Evolutionary conservation across 768 basidiomycete species (phyloP), one percentile per base, ranked within the genome.

Genomic region (Lenzites betulinus): DNA sequence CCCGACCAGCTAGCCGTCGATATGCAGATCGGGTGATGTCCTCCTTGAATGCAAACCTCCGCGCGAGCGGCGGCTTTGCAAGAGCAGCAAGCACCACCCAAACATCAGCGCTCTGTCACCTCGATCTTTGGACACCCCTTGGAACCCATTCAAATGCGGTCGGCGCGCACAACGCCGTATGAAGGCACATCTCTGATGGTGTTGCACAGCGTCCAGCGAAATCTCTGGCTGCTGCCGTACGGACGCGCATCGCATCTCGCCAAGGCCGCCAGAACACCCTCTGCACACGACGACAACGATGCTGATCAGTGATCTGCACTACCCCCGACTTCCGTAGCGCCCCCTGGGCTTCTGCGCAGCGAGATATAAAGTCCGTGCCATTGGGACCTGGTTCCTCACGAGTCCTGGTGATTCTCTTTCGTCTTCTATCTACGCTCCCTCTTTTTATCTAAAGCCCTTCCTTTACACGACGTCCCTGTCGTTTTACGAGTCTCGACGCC

Each of bases 391-490:
- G 36, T 41, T 22, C 51, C 59, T 41, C 46, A 49, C 51, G 59
- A 51, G 59, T 60, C 59, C 59, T 60, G 59, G 59, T 60, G 59
- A 60, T 60, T 60, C 59, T 51, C 58, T 16, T 59, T 59, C 58
- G 51, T 60, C 51, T 50, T 60, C 52, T 23, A 30, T 41, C 52
- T 22, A 18, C 28, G 51, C 51, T 30, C 59, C 52, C 51, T 35
- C 51, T 42, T n/a, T 59, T 60, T 38, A 53, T 49, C 47, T 54
- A 48, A 48, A 54, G 51, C 59, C 51, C 59, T 12, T 15, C 47
- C 39, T 51, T 49, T 46, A 49, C 22, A 54, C 59, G 59, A 60
- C 59, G 46, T 26, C 28, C 42, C 15, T 7, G 59, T 60, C 59
- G 51, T 60, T 25, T 46, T 54, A 55, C 50, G 54, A 56, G 54